Base-by-base conservation (phyloP, 805 yeast species). In the Yueomyces sp. region DNA sequence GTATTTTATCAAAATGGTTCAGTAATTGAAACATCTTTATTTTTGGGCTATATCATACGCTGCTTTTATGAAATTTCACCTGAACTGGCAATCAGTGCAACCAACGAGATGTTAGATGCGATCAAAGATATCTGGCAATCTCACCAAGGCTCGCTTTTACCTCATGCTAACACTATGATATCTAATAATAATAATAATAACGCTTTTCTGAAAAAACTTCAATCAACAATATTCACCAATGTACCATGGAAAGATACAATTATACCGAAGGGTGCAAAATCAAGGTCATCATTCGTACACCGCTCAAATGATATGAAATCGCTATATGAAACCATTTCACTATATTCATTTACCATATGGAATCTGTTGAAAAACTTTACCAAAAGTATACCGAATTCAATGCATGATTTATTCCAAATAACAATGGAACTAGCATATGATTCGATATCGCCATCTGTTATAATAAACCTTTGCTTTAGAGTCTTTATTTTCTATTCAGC, bases 11-110 rank as follows among this genome's bases (percentile, higher is more conserved):
- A 81, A 5, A 76, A 74, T 47, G 96, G 96, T 3, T 80, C 90
- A n/a, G 79, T 90, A n/a, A 73, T 88, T 42, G 98, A 92, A 63
- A 75, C 87, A 32, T 82, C 95, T 9, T 65, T 90, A 45, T 70
- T 92, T 54, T 79, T 87, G 57, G 90, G 94, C 6, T 92, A 92
- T 62, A 80, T 90, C 48, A 95, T 92, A 30, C 83, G 94, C 57
- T 86, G 95, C 54, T 77, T 88, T 48, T 92, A 92, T 61, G 94
- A 88, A 57, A 78, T 95, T 3, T 86, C 90, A 54, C 96, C 97
- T 1, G 87, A 84, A 52, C 72, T 90, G 49, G 81, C 88, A 5
- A 75, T 77, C 43, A 67, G 66, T 31, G 72, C 74, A 0, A 67
- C 70, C 31, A 62, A 59, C 36, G 74, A 69, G 52, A 63, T 70